These are phyloP conservation scores for Graphilbum sp. DNA, from an alignment of 2,329 filamentous ascomycete species.

Conservation along the genomic window DNA sequence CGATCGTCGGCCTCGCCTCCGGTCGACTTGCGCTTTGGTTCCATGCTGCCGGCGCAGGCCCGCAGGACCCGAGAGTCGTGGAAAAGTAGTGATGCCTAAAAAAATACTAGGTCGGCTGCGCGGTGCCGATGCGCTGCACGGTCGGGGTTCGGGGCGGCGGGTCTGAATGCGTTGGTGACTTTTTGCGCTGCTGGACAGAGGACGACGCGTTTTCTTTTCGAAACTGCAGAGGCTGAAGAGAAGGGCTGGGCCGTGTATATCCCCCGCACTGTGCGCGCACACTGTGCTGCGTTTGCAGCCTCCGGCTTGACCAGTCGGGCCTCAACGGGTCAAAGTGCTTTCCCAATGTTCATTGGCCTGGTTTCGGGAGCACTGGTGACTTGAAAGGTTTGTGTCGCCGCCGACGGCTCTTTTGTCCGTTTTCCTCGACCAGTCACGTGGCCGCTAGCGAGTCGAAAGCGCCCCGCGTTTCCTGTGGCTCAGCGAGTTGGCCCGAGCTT, in stretches of 20 bases:
- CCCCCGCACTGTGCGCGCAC: background rate
- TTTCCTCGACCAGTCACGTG: no score
- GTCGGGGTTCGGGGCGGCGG: background rate
- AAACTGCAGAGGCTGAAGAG: no score
- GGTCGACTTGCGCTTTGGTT: constrained; percentile 11
- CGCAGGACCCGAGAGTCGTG: background rate
- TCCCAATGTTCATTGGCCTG: no score
- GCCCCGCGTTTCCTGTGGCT: background rate
- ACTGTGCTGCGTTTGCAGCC: background rate
- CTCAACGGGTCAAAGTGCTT: no score
- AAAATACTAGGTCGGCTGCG: background rate
- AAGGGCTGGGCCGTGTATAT: no score
- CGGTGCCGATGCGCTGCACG: background rate
- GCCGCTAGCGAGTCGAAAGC: no score
- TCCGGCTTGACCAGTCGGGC: no score
- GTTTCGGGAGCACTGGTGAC: no score
- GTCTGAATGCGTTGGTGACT: constrained; percentile 1
- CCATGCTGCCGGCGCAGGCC: constrained; percentile 3
- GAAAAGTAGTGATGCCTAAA: background rate
- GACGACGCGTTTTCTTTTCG: constrained; percentile 3
- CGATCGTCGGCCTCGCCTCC: constrained; percentile 32
- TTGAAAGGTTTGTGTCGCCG: no score
- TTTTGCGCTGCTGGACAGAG: no score
- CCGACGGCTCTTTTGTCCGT: no score
- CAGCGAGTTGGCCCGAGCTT: constrained; percentile 10